Conservation (phyloP, 2,329 filamentous ascomycete genomes). For the Corinectria fuckeliana region DNA sequence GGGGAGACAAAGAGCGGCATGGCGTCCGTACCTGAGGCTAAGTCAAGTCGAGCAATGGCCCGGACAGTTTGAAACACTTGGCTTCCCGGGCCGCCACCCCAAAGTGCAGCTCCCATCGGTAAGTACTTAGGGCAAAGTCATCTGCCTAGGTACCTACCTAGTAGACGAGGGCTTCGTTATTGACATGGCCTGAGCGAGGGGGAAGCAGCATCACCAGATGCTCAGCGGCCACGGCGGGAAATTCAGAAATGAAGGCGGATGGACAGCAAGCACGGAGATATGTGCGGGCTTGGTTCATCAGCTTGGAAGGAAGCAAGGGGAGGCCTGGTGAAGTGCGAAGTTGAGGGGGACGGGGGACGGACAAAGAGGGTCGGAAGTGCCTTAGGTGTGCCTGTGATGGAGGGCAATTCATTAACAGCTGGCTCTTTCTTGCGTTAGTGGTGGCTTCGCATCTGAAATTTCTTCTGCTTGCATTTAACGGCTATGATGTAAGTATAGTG, state of each 20-base stretch:
- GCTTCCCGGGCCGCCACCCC: constrained; percentile 19
- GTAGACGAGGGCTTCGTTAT: background rate
- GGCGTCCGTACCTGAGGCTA: constrained; percentile 23
- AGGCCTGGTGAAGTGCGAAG: background rate
- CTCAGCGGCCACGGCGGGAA: background rate
- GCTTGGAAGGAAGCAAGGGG: background rate
- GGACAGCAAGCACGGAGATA: background rate
- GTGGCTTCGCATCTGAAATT: background rate
- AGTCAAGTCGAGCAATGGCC: constrained; percentile 17
- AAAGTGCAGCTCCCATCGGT: background rate
- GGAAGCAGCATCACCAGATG: background rate
- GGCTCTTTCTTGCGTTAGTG: background rate
- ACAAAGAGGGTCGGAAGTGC: background rate
- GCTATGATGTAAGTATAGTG: background rate
- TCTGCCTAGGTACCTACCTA: no score
- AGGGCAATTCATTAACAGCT: no score
- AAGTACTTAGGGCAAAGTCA: background rate
- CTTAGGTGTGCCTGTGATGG: no score
- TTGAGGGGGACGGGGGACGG: background rate
- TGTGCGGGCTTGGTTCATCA: background rate
- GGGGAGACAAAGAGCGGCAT: background rate
- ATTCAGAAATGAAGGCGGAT: background rate
- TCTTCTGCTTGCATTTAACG: background rate
- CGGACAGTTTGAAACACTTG: constrained; percentile 22
- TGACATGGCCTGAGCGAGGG: background rate